A percentile compares a stretch with the other conserved stretches of the same genome.
Conservation (phyloP, 306 rosid species). For the Inga oerstediana region DNA sequence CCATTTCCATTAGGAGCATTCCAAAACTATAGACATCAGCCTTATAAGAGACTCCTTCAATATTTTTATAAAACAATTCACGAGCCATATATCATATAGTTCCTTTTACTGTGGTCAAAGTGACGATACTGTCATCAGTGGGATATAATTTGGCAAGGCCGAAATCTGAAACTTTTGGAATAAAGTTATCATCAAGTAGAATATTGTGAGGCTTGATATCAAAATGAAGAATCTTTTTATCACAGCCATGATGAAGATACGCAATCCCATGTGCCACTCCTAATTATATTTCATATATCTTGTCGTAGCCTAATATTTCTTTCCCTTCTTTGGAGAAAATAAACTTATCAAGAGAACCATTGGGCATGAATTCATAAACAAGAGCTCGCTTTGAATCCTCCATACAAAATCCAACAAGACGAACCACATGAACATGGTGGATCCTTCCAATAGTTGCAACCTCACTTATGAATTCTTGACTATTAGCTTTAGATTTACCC, state of each 20-base stretch:
- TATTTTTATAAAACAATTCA: conserved; percentile 15
- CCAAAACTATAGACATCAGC: conserved; percentile 33
- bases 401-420: conserved; percentile 31
- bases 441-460: conserved; percentile 34
- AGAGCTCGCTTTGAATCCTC: conserved; percentile 35
- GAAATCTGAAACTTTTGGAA: conserved; percentile 13
- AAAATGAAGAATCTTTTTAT: conserved; percentile 18
- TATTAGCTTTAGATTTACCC: conserved; percentile 7
- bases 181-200: not conserved
- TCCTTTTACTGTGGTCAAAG: too few species aligned
- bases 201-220: conserved; percentile 34
- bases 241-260: conserved; percentile 28
- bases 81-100: conserved; percentile 34
- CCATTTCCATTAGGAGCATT: conserved; percentile 33
- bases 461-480: conserved; percentile 31
- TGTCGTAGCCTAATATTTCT: not conserved
- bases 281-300: conserved; percentile 11
- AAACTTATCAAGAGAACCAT: conserved; percentile 30
- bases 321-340: not conserved
- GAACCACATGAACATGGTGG: conserved; percentile 33
- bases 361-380: conserved; percentile 30
- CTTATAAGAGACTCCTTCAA: conserved; percentile 22
- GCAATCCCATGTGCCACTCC: conserved; percentile 24
- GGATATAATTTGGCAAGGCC: conserved; percentile 12
- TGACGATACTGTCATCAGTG: not conserved